phyloP scores from a whole-genome alignment of 352 stramenopile genomes.

The Lagenidium sp. region DNA sequence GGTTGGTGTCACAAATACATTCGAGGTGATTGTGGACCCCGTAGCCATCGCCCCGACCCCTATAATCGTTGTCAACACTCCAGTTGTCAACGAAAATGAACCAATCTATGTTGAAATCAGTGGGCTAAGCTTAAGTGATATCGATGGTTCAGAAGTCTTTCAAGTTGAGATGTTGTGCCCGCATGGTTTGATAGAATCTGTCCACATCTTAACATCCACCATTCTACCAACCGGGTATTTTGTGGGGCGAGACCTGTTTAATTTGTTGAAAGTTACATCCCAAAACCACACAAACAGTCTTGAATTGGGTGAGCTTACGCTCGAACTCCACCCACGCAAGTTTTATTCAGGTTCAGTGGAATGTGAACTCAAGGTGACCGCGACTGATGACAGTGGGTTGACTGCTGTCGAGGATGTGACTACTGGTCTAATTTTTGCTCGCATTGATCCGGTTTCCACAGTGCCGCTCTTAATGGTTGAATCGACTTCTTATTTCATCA shows the following conservation, averaged over 20 bases:
- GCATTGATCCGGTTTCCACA: too few species aligned
- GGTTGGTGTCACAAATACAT: neutral
- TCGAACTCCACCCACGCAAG: neutral
- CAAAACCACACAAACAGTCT: neutral
- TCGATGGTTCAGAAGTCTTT: slow-evolving; percentile 10
- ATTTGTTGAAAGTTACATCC: too few species aligned
- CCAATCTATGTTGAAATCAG: neutral
- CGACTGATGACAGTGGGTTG: slow-evolving; percentile 4
- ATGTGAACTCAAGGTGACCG: slow-evolving; percentile 1
- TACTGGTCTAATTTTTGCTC: too few species aligned
- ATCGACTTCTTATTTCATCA: too few species aligned
- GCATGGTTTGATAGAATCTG: neutral
- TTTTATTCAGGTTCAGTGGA: too few species aligned
- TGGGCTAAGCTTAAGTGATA: slow-evolving; percentile 1
- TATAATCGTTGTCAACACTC: neutral
- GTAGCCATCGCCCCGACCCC: slow-evolving; percentile 1
- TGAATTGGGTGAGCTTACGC: neutral
- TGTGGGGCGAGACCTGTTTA: neutral
- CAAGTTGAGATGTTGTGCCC: slow-evolving; percentile 2
- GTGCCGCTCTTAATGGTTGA: too few species aligned
- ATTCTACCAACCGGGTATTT: neutral
- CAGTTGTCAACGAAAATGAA: slow-evolving; percentile 1
- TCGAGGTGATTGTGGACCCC: slow-evolving; percentile 4
- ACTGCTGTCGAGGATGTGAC: slow-evolving; percentile 1
- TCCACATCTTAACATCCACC: neutral